A percentile compares a stretch with the other conserved stretches of the same genome.
Conservation (phyloP, 2,329 filamentous ascomycete genomes). For the Fusarium subglutinans region DNA sequence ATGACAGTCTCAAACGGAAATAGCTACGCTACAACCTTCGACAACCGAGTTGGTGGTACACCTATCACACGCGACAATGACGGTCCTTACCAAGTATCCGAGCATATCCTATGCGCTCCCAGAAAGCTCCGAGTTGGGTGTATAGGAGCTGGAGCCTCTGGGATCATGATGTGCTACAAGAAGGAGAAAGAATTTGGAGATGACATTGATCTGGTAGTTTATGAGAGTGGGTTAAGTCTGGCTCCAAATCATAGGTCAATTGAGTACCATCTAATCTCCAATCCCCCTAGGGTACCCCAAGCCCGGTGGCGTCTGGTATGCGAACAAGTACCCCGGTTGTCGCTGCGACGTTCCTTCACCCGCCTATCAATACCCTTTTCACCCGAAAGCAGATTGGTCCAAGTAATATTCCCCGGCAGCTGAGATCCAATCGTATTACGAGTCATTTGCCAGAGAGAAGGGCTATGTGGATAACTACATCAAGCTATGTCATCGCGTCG, state of each 20-base stretch:
- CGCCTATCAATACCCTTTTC: constrained; percentile 56
- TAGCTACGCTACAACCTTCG: constrained; percentile 1
- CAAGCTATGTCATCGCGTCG: constrained; percentile 34
- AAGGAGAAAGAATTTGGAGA: constrained; percentile 18
- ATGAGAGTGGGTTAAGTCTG: not conserved
- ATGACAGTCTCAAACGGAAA: constrained; percentile 3
- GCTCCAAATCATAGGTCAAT: fast-evolving
- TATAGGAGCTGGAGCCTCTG: constrained; percentile 13
- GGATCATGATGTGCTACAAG: constrained; percentile 21
- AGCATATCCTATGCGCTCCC: constrained; percentile 7
- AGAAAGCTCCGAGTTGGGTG: constrained; percentile 8
- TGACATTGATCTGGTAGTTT: constrained; percentile 7
- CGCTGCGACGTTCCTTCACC: constrained; percentile 49
- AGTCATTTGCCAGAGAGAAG: constrained; percentile 45
- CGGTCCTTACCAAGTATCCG: not conserved
- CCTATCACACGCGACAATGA: not conserved
- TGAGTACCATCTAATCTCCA: not conserved
- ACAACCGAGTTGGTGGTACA: constrained; percentile 3
- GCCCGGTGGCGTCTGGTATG: constrained; percentile 48
- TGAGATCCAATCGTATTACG: constrained; percentile 52
- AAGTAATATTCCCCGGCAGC: constrained; percentile 50
- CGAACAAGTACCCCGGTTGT: constrained; percentile 49
- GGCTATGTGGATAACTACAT: constrained; percentile 44
- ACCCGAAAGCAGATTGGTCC: constrained; percentile 57
- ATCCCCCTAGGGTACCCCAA: not conserved